Base-by-base conservation (phyloP, 768 basidiomycete species). In the Lyophyllum decastes region DNA sequence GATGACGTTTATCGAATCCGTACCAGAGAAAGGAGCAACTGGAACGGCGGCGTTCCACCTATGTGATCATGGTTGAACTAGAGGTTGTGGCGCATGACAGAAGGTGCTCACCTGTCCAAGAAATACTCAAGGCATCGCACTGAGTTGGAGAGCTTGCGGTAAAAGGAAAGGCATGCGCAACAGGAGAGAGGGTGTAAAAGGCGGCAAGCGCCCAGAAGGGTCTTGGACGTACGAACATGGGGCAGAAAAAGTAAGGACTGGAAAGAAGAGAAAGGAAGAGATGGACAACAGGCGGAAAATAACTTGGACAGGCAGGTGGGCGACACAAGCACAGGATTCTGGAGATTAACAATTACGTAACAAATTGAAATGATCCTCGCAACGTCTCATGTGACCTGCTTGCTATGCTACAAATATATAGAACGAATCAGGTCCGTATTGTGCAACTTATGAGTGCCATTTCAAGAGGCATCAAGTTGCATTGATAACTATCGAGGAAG, bases 1-100 rank as follows among this genome's bases (percentile, higher is more conserved):
- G 16, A 48, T 11, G 24, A 43, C n/a, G 30, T 48, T 59, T 44
- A 22, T 49, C 41, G 47, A 45, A 8, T 35, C 45, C 80, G 55
- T 62, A 84, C 84, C 38, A 87, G 88, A 54, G 78, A 71, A 27
- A 90, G 55, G 19, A 78, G 63, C 72, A 80, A 60, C 51, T 72
- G 70, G 59, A 78, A 89, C 8, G 88, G 89, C 33, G 82, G 70
- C 9, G 68, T 73, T 33, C 88, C 89, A 60, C 85, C 88, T 89
- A 16, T 16, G 55, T n/a, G 49, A 62, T 44, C 30, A 43, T 16
- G 17, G 35, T 48, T 24, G n/a, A 58, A 58, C 52, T 60, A 59
- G 40, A 40, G 48, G 46, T 56, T 35, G 19, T 35, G 49, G 47
- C 54, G 38, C 19, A 49, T 24, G 57, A 30, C 24, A 43, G 17